Base-by-base conservation (phyloP, 163 green algal genomes). In the Chlamydomonas reinhardtii region DNA sequence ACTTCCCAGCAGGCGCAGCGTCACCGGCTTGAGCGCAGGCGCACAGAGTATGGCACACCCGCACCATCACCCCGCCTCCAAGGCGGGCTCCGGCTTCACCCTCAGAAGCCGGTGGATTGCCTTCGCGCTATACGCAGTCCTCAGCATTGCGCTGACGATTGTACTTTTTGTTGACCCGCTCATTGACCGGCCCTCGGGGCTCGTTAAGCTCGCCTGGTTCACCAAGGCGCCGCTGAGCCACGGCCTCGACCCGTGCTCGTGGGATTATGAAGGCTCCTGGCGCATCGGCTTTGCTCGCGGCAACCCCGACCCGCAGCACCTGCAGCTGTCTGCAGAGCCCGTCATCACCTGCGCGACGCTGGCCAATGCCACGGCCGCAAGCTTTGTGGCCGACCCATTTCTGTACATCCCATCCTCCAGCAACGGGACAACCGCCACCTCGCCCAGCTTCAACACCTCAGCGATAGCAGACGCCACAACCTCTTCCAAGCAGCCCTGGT, bases 251-350 rank as follows among this genome's bases (percentile, higher is more conserved):
- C 35, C 78, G 20, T 90, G 85, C 65, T 69, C 70, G 8, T 87
- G 73, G 71, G 85, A 90, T 39, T 90, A 87, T 31, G 85, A 90
- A 73, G 85, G 85, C 34, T 79, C 59, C n/a, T 90, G 85, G 85
- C 34, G 66, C 27, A 75, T 90, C 25, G 85, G 85, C 54, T 22
- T 84, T 0, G 85, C 69, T 0, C 20, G 0, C 1, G 85, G 85
- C 20, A 8, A 43, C 4, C 61, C 76, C 68, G 80, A 86, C 25
- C 85, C 85, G 0, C 31, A 74, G 5, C 39, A 48, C 19, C 74
- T 85, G 11, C 56, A 78, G 25, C 29, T 90, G 32, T 86, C 85
- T 0, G 24, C 39, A 32, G 56, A 86, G 71, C 64, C 85, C 8
- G 72, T 78, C 6, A 34, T 90, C 22, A 83, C 39, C 20, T 90